Percentiles rank a stretch among this genome's conserved stretches.
phyloP scores from a whole-genome alignment of 257 asterid genomes.

The Ballota nigra region DNA sequence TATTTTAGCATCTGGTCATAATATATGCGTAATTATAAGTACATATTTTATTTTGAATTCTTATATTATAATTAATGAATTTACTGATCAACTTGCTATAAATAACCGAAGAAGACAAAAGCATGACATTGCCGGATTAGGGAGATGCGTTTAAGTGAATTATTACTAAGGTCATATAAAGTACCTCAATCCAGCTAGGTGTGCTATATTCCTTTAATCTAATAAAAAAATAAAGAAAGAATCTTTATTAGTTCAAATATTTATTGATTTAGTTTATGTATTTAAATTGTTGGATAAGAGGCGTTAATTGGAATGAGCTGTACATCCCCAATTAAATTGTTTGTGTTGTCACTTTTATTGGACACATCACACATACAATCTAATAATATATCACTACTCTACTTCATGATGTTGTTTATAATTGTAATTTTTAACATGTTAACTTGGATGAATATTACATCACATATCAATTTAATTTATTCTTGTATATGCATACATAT shows the following conservation, averaged over 20 bases:
- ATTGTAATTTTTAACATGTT: too few relatives aligned
- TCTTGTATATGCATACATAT: too few relatives aligned
- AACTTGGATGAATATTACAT: too few relatives aligned
- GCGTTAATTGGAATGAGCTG: slow-evolving; percentile 42
- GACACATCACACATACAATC: slow-evolving; percentile 13
- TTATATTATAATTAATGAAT: too few relatives aligned
- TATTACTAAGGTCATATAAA: background rate
- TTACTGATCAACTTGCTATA: background rate
- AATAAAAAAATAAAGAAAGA: background rate
- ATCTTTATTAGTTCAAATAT: background rate
- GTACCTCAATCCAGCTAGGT: background rate
- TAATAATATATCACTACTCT: background rate
- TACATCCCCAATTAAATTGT: slow-evolving; percentile 23
- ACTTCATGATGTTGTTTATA: background rate
- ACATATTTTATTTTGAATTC: background rate
- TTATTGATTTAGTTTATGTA: background rate
- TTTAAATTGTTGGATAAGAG: slow-evolving; percentile 24
- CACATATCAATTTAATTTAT: too few relatives aligned
- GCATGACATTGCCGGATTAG: background rate
- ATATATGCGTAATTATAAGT: background rate
- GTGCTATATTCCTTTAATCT: background rate
- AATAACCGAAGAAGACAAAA: background rate
- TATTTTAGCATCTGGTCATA: background rate
- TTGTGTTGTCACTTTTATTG: slow-evolving; percentile 14
- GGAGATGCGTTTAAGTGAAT: background rate